These are phyloP conservation scores for Lophium mytilinum DNA, from an alignment of 495 filamentous ascomycete species.

Conservation along the genomic window DNA sequence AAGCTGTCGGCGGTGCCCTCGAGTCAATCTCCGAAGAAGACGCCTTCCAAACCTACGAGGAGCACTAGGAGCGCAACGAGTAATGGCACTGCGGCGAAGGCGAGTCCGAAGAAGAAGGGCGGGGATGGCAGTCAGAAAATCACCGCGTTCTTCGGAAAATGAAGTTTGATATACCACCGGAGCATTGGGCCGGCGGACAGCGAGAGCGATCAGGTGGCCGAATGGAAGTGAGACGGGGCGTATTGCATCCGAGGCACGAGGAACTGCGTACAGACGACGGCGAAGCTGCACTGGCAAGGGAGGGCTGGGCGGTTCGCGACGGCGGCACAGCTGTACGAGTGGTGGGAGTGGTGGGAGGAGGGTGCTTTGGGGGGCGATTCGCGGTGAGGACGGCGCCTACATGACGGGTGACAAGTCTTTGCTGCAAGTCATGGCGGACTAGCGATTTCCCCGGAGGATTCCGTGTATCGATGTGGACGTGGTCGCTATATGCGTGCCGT, in stretches of 20 bases:
- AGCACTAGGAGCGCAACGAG: constrained; percentile 43
- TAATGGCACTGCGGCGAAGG: constrained; percentile 37
- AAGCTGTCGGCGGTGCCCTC: constrained; percentile 4
- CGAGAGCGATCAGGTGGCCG: constrained; percentile 10
- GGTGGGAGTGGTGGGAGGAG: neutral
- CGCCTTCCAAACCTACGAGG: constrained; percentile 30
- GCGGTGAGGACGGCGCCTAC: constrained; percentile 10
- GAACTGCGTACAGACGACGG: constrained; percentile 1
- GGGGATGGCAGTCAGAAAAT: constrained; percentile 65
- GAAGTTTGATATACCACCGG: constrained; percentile 16
- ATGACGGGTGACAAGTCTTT: constrained; percentile 13
- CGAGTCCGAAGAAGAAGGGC: constrained; percentile 45
- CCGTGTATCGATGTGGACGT: neutral
- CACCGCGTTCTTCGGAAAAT: constrained; percentile 74
- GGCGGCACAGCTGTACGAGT: constrained; percentile 14
- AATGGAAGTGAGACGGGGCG: neutral
- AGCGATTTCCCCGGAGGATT: constrained; percentile 9
- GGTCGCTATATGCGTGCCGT: neutral
- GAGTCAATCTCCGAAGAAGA: constrained; percentile 16
- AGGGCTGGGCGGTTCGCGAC: constrained; percentile 1
- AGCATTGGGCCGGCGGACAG: constrained; percentile 4
- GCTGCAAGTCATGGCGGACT: constrained; percentile 20
- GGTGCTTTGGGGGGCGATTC: constrained; percentile 5
- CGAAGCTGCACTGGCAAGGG: constrained; percentile 6
- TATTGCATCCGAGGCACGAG: neutral